These are phyloP conservation scores for Cercospora canescens DNA, from an alignment of 2,329 filamentous ascomycete species.

Conservation along the genomic window DNA sequence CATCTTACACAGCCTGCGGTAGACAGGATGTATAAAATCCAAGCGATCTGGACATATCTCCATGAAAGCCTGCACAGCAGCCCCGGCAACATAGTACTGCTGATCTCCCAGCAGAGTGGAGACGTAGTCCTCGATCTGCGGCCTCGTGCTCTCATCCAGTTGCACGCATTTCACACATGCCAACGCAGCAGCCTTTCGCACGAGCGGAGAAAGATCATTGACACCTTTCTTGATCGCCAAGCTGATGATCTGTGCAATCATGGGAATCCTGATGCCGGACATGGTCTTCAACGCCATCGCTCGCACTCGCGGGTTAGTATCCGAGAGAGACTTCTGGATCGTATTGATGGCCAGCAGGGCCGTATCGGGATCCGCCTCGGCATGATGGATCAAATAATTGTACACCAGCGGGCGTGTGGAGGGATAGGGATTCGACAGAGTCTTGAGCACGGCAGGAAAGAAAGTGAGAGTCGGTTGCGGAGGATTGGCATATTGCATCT, in stretches of 20 bases:
- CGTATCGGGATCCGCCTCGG: slow-evolving; percentile 92
- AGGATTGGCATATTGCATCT: slow-evolving; percentile 96
- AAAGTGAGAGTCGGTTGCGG: slow-evolving; percentile 84
- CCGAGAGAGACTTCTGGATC: slow-evolving; percentile 95
- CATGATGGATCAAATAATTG: slow-evolving; percentile 95
- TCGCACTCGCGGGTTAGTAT: slow-evolving; percentile 85
- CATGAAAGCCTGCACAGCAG: slow-evolving; percentile 84
- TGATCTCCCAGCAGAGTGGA: slow-evolving; percentile 78
- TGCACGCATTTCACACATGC: slow-evolving; percentile 96
- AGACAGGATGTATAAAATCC: slow-evolving; percentile 88
- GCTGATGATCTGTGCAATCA: slow-evolving; percentile 96
- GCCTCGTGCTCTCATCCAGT: slow-evolving; percentile 80
- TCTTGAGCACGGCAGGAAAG: slow-evolving; percentile 98
- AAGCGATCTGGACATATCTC: slow-evolving; percentile 86
- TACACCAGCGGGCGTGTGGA: slow-evolving; percentile 98
- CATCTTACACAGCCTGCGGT: slow-evolving; percentile 80
- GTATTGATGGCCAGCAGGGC: slow-evolving; percentile 97
- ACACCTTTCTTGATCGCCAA: slow-evolving; percentile 92
- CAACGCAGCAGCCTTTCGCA: slow-evolving; percentile 87
- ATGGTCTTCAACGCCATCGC: slow-evolving; percentile 93
- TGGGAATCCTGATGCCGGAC: slow-evolving; percentile 94
- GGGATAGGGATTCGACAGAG: slow-evolving; percentile 88
- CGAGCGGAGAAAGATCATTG: slow-evolving; percentile 91
- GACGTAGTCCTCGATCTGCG: slow-evolving; percentile 82
- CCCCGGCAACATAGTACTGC: slow-evolving; percentile 95